Evolutionary conservation across 371 early-diverging fungal species (phyloP), one percentile per base, ranked within the genome.

Genomic region (Phascolomyces articulosus): DNA sequence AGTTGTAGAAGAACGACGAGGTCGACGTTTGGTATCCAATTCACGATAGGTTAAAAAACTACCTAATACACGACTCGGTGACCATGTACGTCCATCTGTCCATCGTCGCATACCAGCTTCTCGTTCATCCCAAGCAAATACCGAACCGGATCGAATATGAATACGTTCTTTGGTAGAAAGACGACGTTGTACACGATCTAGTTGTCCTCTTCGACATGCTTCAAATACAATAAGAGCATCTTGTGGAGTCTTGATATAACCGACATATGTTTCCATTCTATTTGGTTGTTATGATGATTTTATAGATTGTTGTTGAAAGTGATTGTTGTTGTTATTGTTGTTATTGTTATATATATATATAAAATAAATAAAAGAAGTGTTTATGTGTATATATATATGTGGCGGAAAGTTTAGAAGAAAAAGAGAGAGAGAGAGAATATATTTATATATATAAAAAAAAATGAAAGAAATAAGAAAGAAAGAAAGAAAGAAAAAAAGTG

Each of bases 11-110:
- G 74, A 49, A 26, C 78, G 76, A 26, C 83, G 76, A 18, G 79
- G 75, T 55, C 80, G 71, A 16, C 80, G 63, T 40, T 85, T 85
- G 8, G 81, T 82, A 40, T 89, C 91, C 16, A 91, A 77, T 70
- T 93, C 92, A 56, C 88, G 86, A 70, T 93, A 93, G 28, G 89
- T 88, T 41, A 93, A 70, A 59, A 92, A 93, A 61, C 89, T 88
- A 24, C 91, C 91, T 11, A 84, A 76, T 2, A 92, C 90, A 23
- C 94, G 85, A n/a, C 90, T 90, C 4, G 94, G 92, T 15, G 93
- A 91, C 95, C 94, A 93, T 13, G 89, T 88, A 26, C 86, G 79
- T 6, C 94, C 93, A 69, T 95, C 95, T 0, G 95, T 95, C 95
- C 95, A 95, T n/a, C 95, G 83, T 55, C 90, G 82, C 83, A 95